A percentile compares a stretch with the other conserved stretches of the same genome.
These are phyloP conservation scores for Rubia balearica DNA, from an alignment of 305 asterid genomes.

Conservation along the genomic window DNA sequence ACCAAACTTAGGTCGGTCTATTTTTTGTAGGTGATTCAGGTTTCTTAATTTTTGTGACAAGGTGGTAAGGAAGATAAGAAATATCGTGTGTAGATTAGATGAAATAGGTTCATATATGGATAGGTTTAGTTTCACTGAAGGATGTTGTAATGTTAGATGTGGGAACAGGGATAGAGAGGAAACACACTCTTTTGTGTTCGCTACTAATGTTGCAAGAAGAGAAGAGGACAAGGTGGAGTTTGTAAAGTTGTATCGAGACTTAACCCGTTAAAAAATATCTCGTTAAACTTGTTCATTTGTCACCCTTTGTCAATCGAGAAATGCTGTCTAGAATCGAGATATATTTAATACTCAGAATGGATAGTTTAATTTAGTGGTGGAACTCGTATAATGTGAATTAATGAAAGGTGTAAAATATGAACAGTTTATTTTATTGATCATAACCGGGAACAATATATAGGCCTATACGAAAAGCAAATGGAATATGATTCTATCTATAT, in stretches of 20 bases:
- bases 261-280: not conserved
- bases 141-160: not conserved
- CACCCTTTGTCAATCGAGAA: not conserved
- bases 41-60: conserved; percentile 3
- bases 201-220: conserved; percentile 2
- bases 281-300: not conserved
- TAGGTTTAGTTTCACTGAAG: not conserved
- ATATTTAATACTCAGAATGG: not conserved
- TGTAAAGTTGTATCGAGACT: not conserved
- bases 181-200: conserved; percentile 2
- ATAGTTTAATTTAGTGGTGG: not conserved
- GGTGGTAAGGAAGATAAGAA: conserved; percentile 11
- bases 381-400: no score
- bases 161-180: not conserved
- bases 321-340: no score
- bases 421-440: no score
- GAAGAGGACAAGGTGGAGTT: not conserved
- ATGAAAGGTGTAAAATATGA: no score
- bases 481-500: no score
- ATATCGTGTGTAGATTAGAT: not conserved
- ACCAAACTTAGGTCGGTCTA: conserved; percentile 1
- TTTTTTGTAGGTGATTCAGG: not conserved
- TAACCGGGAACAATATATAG: no score
- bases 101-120: conserved; percentile 1
- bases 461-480: no score